These are phyloP conservation scores for Lagenidium giganteum DNA, from an alignment of 352 stramenopile species.

Conservation along the genomic window DNA sequence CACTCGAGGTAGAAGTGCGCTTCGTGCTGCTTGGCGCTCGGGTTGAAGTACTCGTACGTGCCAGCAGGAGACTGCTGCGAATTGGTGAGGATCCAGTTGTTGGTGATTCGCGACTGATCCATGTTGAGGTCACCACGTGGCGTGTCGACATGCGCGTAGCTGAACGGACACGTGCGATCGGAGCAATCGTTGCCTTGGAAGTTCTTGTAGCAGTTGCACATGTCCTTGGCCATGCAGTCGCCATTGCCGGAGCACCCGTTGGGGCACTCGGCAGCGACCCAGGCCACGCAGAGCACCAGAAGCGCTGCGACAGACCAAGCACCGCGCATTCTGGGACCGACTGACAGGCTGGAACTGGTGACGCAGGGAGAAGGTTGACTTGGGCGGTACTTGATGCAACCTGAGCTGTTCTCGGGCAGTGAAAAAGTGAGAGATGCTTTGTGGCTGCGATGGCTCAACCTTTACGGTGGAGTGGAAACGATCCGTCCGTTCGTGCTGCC, in stretches of 20 bases:
- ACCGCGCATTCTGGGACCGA: neutral
- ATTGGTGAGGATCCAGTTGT: constrained; percentile 56
- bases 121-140: constrained; percentile 93
- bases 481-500: no score
- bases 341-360: constrained; percentile 30
- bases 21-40: constrained; percentile 26
- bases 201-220: constrained; percentile 86
- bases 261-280: constrained; percentile 47
- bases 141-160: constrained; percentile 87
- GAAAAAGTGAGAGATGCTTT: no score
- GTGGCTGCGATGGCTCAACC: no score
- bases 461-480: no score
- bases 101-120: constrained; percentile 31
- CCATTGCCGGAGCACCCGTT: constrained; percentile 82
- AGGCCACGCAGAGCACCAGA: constrained; percentile 15
- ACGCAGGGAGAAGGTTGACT: no score
- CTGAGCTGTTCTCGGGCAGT: no score
- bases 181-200: constrained; percentile 79
- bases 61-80: constrained; percentile 66
- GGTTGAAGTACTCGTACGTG: constrained; percentile 76
- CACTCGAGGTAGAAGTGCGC: constrained; percentile 93
- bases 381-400: no score
- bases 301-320: constrained; percentile 2
- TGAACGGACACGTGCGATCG: constrained; percentile 82
- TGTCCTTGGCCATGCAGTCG: constrained; percentile 73